Evolutionary conservation across 768 basidiomycete genomes (phyloP).

Genomic region (Tephrocybe rancida): DNA sequence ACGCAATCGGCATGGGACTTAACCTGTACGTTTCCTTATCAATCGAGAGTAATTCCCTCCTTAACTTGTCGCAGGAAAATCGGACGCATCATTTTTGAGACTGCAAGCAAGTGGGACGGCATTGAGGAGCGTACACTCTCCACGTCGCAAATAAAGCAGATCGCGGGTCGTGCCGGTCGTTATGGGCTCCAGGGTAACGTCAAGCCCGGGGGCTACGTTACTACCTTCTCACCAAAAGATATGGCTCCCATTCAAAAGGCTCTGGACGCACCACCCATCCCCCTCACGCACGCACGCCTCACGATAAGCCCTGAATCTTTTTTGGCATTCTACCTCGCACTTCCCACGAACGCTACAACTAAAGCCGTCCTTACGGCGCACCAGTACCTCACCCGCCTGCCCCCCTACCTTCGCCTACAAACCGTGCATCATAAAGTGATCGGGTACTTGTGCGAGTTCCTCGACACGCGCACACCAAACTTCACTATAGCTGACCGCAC

Average conservation of each 20-base stretch:
- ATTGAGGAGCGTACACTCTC: conserved; percentile 47
- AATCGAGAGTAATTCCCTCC: neutral
- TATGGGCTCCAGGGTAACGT: conserved; percentile 63
- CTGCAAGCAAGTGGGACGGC: conserved; percentile 69
- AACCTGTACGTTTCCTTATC: conserved; percentile 70
- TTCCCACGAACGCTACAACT: conserved; percentile 45
- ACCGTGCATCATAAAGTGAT: conserved; percentile 10
- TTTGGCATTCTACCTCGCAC: conserved; percentile 26
- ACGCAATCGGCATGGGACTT: conserved; percentile 96
- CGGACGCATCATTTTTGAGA: conserved; percentile 42
- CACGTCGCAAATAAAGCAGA: conserved; percentile 86
- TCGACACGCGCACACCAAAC: conserved; percentile 42
- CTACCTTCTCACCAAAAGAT: conserved; percentile 67
- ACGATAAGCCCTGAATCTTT: conserved; percentile 22
- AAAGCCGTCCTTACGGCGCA: conserved; percentile 51
- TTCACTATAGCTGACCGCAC: conserved; percentile 47
- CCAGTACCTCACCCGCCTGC: conserved; percentile 47
- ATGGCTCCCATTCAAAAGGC: conserved; percentile 60
- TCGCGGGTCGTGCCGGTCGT: conserved; percentile 92
- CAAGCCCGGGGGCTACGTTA: conserved; percentile 65
- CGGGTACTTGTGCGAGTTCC: conserved; percentile 35
- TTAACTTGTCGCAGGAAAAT: conserved; percentile 69
- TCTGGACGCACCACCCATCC: conserved; percentile 49
- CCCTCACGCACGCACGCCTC: conserved; percentile 57
- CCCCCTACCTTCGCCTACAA: conserved; percentile 43